Base-by-base conservation (phyloP, 1,284 basidiomycete species). In the Phenoliferia sp. region DNA sequence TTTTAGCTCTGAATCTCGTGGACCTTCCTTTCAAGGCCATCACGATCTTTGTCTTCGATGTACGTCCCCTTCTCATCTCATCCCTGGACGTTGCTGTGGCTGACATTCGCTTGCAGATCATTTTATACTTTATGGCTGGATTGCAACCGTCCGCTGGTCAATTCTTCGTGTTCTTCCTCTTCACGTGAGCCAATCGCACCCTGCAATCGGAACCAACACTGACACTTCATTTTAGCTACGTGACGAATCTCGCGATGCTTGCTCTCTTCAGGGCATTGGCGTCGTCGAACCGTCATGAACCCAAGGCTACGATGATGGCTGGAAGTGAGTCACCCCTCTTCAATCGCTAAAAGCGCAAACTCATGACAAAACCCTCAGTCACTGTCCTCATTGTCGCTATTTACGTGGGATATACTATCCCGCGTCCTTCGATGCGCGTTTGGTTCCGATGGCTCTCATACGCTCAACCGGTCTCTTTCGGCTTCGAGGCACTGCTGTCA, bases 391-490 rank as follows among this genome's bases (percentile, higher is more conserved):
- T 77, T 26, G 73, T 83, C 29, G 77, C 83, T 69, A 80, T 83
- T 63, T 84, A 82, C 75, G 80, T 50, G 31, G 59, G 62, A 1
- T 82, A 80, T 72, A 78, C 79, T 57, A 78, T 83, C 63, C 79
- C 79, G 12, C 76, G 79, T 17, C 74, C 64, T 15, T 74, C 70
- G 32, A 75, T 72, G 68, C 56, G 63, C 3, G 68, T 66, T 39
- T 82, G 81, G 81, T 78, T 79, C 58, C 75, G 80, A 34, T 83
- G 84, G 84, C 79, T 84, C 67, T 80, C 80, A 66, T 83, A 82
- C 68, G 73, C 83, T 63, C 78, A 84, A 70, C 83, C 82, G 5
- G 80, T 83, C 63, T 79, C 76, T 22, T 75, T 76, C 67, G 78
- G 76, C 0, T 82, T 83, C 76, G 81, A 83, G 63, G 72, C 78